Conservation (phyloP, 305 asterid genomes). For the Coffea humblotiana region DNA sequence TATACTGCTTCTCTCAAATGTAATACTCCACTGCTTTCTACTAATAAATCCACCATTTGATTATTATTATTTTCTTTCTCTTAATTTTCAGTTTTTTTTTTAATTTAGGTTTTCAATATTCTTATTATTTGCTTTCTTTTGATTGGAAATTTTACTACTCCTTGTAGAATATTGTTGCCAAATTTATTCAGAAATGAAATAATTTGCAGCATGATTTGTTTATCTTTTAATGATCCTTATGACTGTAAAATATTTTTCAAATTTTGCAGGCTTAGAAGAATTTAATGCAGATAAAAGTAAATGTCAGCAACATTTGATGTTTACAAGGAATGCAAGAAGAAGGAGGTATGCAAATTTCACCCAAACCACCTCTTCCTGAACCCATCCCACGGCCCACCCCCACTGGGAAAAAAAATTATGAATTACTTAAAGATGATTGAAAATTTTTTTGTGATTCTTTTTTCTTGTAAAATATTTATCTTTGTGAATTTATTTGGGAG, state of each 20-base stretch:
- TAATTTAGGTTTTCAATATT: not conserved
- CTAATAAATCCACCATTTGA: too few relatives aligned
- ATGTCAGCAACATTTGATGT: slow-evolving; percentile 85
- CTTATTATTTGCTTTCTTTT: too few relatives aligned
- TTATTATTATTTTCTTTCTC: too few relatives aligned
- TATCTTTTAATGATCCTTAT: too few relatives aligned
- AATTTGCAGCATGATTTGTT: too few relatives aligned
- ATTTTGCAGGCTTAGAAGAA: slow-evolving; percentile 68
- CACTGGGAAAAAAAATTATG: too few relatives aligned
- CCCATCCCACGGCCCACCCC: too few relatives aligned
- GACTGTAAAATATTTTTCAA: not conserved
- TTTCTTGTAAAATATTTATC: not conserved
- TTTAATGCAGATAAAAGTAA: slow-evolving; percentile 69
- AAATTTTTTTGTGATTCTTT: too few relatives aligned
- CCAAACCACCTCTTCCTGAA: not conserved
- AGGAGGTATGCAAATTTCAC: slow-evolving; percentile 50
- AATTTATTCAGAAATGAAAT: not conserved
- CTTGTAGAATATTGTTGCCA: not conserved
- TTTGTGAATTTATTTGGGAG: not conserved
- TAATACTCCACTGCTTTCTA: slow-evolving; percentile 17
- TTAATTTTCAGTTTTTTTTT: too few relatives aligned
- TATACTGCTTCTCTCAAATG: slow-evolving; percentile 91
- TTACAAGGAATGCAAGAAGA: slow-evolving; percentile 94
- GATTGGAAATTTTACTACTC: slow-evolving; percentile 1
- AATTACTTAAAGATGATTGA: too few relatives aligned